Percentiles rank a stretch among this genome's conserved stretches.
Conservation (phyloP, 2,329 filamentous ascomycete species). For the Aspergillus sojae region DNA sequence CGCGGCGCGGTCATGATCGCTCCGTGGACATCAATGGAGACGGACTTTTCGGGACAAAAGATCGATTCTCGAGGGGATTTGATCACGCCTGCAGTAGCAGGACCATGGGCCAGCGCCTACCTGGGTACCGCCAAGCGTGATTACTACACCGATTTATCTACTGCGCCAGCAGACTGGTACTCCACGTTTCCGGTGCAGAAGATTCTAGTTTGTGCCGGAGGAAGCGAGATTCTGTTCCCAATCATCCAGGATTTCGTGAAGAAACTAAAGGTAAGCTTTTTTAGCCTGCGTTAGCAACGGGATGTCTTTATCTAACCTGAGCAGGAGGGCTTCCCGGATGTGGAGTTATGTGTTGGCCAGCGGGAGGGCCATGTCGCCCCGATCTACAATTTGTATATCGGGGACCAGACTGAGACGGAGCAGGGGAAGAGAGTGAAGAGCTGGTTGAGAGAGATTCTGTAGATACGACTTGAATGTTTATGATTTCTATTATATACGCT, state of each 20-base stretch:
- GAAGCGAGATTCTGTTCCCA: constrained; percentile 60
- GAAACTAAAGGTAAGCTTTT: constrained; percentile 39
- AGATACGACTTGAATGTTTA: constrained; percentile 6
- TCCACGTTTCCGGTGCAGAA: constrained; percentile 50
- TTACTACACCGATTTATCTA: constrained; percentile 57
- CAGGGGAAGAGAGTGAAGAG: constrained; percentile 43
- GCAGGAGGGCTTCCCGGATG: constrained; percentile 31
- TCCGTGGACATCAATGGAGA: constrained; percentile 61
- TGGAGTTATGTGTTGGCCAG: constrained; percentile 40
- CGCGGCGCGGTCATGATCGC: constrained; percentile 57
- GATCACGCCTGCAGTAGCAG: constrained; percentile 45
- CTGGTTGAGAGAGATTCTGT: constrained; percentile 34
- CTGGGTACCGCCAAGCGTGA: constrained; percentile 46
- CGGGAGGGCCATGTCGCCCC: constrained; percentile 47
- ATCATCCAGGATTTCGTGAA: constrained; percentile 55
- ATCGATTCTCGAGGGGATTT: constrained; percentile 56
- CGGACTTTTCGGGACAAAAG: constrained; percentile 44
- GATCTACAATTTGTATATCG: constrained; percentile 43
- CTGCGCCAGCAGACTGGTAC: constrained; percentile 59
- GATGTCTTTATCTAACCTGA: background rate
- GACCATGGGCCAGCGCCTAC: constrained; percentile 54
- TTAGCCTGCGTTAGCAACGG: background rate
- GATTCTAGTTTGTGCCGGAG: constrained; percentile 58
- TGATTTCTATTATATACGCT: background rate
- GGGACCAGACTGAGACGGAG: constrained; percentile 39